Evolutionary conservation across 1,284 basidiomycete species (phyloP).

Genomic region (Ustilago vetiveriae): DNA sequence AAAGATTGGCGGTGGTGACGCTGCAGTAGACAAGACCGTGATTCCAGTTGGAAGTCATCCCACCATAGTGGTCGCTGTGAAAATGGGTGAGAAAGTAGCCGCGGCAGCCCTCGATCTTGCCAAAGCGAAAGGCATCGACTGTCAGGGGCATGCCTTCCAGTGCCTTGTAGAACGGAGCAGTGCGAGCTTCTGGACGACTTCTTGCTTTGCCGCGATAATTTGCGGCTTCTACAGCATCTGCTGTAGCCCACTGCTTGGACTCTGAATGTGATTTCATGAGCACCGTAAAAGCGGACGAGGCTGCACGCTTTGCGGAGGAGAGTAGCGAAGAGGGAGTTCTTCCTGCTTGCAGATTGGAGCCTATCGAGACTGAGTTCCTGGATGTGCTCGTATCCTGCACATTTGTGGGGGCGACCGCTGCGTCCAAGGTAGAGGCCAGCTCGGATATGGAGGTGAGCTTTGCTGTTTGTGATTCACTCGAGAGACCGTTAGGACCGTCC

Average conservation of each 20-base stretch:
- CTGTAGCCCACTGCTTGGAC: conserved; percentile 56
- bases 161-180: conserved; percentile 68
- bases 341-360: neutral
- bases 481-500: no score
- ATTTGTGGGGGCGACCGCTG: conserved; percentile 14
- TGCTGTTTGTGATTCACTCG: conserved; percentile 8
- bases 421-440: conserved; percentile 26
- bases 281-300: conserved; percentile 52
- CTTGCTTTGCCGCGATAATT: conserved; percentile 48
- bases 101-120: conserved; percentile 83
- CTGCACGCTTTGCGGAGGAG: conserved; percentile 21
- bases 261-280: conserved; percentile 58
- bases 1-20: conserved; percentile 82
- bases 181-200: conserved; percentile 24
- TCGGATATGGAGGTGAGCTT: conserved; percentile 41
- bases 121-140: conserved; percentile 94
- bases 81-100: conserved; percentile 81
- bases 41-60: conserved; percentile 76
- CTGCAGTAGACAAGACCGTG: conserved; percentile 95
- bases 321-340: conserved; percentile 18
- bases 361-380: neutral
- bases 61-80: conserved; percentile 70
- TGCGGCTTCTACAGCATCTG: conserved; percentile 52
- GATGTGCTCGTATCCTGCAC: neutral
- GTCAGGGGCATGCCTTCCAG: conserved; percentile 96